Percentiles rank a stretch among this genome's conserved stretches.
phyloP scores from a whole-genome alignment of 2,329 filamentous ascomycete species.

The Stagonosporopsis rhizophila region DNA sequence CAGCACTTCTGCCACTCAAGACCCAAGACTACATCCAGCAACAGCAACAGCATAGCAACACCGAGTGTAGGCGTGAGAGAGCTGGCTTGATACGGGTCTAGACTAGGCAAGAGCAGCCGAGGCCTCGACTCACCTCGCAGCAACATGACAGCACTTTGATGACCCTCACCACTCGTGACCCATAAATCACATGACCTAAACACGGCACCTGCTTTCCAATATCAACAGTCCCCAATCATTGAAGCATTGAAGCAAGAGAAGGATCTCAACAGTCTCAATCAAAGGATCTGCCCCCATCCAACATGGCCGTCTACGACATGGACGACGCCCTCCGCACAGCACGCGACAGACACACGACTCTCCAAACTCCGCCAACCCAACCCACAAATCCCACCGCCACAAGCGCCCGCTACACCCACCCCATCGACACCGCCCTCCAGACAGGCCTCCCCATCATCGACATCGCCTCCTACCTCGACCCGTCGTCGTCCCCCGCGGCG shows the following conservation, averaged over 20 bases:
- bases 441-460: constrained; percentile 51
- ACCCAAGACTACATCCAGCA: too few species aligned
- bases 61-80: too few species aligned
- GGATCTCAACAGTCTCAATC: too few species aligned
- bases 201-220: background rate
- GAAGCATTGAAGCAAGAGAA: too few species aligned
- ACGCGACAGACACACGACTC: constrained; percentile 8
- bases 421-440: constrained; percentile 24
- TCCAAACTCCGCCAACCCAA: background rate
- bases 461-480: constrained; percentile 48
- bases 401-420: constrained; percentile 18
- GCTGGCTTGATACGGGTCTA: background rate
- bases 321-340: constrained; percentile 19
- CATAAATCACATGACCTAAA: background rate
- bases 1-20: too few species aligned
- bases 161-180: background rate
- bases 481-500: constrained; percentile 10
- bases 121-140: background rate
- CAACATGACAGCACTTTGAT: background rate
- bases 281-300: too few species aligned
- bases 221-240: too few species aligned
- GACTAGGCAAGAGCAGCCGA: constrained; percentile 13
- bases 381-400: background rate
- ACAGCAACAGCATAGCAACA: too few species aligned
- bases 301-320: constrained; percentile 25